Evolutionary conservation across 1,284 basidiomycete genomes (phyloP), one percentile per base, ranked within the genome.

Genomic region (Apiotrichum laibachii): DNA sequence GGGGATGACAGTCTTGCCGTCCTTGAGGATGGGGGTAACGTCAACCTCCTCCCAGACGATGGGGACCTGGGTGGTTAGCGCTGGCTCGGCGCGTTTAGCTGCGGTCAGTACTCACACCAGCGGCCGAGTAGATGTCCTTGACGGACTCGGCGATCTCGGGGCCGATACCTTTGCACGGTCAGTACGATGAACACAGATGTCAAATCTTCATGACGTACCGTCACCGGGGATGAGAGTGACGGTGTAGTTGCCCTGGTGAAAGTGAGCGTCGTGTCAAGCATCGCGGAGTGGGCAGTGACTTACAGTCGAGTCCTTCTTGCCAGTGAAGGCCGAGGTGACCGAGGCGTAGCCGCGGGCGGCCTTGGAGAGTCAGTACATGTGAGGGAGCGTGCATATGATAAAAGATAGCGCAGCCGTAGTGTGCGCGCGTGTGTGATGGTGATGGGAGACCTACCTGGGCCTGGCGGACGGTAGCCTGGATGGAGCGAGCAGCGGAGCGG

Each of bases 21-120:
- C 88, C 78, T 92, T 92, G 69, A 97, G 82, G 63, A 96, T 86
- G 19, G 96, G 96, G 19, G 92, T 89, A 56, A 99, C 96, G 73
- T 89, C 90, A 75, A 97, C 94, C 81, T 99, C 95, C 80, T 99
- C 96, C 96, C 96, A 99, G 80, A 91, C 84, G 72, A 97, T 94
- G 54, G 94, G 94, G 33, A 93, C 92, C 89, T 93, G 21, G n/a
- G 3, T 7, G 21, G 51, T 50, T 43, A 62, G 60, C 34, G n/a
- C 5, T 34, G n/a, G 13, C 22, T 22, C 18, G 21, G 5, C 9
- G 13, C 22, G 16, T 6, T 7, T 13, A 18, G 40, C 31, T 50
- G 33, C 26, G 33, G 37, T 35, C 34, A 26, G 18, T 19, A 76
- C 76, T 39, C 47, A 90, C 92, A 61, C 88, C 85, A 65, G 95